Base-by-base conservation (phyloP, 495 filamentous ascomycete genomes). In the Penicillium silybi region DNA sequence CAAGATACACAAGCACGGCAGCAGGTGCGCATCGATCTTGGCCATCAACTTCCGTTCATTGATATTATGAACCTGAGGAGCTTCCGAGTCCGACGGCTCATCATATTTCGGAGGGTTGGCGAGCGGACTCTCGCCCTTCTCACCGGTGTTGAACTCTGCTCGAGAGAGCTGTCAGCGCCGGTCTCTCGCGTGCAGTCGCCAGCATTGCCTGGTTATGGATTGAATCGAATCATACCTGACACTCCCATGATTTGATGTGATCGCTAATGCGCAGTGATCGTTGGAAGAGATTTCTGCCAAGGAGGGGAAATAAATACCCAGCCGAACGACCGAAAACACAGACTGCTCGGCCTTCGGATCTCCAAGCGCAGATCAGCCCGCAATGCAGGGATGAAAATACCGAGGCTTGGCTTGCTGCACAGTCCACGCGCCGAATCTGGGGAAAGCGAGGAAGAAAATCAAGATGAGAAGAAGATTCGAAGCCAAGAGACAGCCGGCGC, bases 1-100 rank as follows among this genome's bases (percentile, higher is more conserved):
- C 61, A 96, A 69, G 29, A 96, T 73, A 61, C 85, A 89, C 40
- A 96, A 70, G 56, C 86, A 88, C 0, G 92, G 92, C 41, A 97
- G 75, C 23, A 96, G 77, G 58, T 85, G 84, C 60, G 83, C 71
- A 65, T 97, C 92, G 58, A 96, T 88, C 62, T 85, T 87, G 54
- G 78, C 69, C 69, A 89, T 80, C 41, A 97, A 73, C 57, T 74
- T 81, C 54, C 80, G 77, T 73, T 92, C 88, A 10, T 85, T 88
- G 29, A 86, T 90, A 1, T 53, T 52, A 8, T 60, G 68, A 27
- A 77, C 67, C 25, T 52, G 57, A 35, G 70, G 70, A 11, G 70
- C 56, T 11, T 67, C 70, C 13, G 41, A 18, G 11, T 57, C 63
- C 18, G 42, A 17, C 10, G 18, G n/a, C n/a, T n/a, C 15, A 32